Conservation (phyloP, 306 rosid genomes). For the Styphnolobium japonicum region DNA sequence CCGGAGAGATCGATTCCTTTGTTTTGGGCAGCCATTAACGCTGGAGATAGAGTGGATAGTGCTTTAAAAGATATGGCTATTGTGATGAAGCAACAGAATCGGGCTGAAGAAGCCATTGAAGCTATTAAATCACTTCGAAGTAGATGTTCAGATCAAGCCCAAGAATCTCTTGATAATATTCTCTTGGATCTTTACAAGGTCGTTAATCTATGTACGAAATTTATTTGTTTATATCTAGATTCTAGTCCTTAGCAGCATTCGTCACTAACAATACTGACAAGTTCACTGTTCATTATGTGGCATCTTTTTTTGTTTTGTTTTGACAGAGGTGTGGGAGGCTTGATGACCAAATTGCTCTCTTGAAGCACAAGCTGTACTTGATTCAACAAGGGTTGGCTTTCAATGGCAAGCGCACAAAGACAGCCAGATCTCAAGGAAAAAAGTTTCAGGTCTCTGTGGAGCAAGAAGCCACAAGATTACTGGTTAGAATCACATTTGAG, state of each 20-base stretch:
- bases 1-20: conserved; percentile 94
- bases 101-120: conserved; percentile 97
- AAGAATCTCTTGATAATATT: conserved; percentile 95
- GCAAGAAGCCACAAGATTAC: conserved; percentile 94
- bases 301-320: neutral
- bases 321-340: conserved; percentile 90
- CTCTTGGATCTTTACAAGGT: conserved; percentile 96
- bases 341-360: conserved; percentile 77
- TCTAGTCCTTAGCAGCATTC: neutral
- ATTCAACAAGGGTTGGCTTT: conserved; percentile 96
- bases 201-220: neutral
- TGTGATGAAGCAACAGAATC: conserved; percentile 95
- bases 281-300: neutral
- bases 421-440: conserved; percentile 98
- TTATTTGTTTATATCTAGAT: neutral
- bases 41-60: conserved; percentile 97
- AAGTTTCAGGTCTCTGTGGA: conserved; percentile 97
- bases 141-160: conserved; percentile 94
- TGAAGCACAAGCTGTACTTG: conserved; percentile 79
- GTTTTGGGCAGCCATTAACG: conserved; percentile 96
- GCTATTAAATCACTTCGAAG: conserved; percentile 83
- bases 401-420: conserved; percentile 95
- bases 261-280: neutral
- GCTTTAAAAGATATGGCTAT: conserved; percentile 98
- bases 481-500: conserved; percentile 43